Percentiles rank a stretch among this genome's conserved stretches.
Conservation (phyloP, 768 basidiomycete species). For the Cantharellus cinnabarinus region DNA sequence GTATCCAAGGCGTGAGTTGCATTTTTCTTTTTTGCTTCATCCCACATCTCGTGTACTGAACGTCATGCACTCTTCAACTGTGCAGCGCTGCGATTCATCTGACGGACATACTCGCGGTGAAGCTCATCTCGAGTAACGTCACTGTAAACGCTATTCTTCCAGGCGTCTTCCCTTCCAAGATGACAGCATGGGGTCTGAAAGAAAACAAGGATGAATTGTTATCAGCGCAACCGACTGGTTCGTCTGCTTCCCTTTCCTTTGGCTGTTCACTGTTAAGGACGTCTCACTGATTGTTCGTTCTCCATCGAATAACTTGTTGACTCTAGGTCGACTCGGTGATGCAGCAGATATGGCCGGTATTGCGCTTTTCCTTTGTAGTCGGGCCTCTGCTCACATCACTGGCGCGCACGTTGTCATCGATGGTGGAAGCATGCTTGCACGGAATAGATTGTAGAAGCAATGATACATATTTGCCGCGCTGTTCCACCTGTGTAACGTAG, state of each 20-base stretch:
- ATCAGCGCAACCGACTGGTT: slow-evolving; percentile 41
- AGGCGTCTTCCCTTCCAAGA: slow-evolving; percentile 66
- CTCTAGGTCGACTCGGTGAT: slow-evolving; percentile 39
- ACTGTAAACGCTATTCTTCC: slow-evolving; percentile 75
- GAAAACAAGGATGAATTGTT: slow-evolving; percentile 28
- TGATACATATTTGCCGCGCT: too few relatives aligned
- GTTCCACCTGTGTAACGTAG: too few relatives aligned
- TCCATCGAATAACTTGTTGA: not conserved
- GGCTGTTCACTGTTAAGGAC: too few relatives aligned
- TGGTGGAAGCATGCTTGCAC: slow-evolving; percentile 25
- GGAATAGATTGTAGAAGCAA: not conserved
- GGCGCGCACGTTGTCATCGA: slow-evolving; percentile 54
- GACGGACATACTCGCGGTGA: slow-evolving; percentile 50
- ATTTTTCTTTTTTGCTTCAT: not conserved
- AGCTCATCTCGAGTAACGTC: slow-evolving; percentile 21
- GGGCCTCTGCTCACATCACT: slow-evolving; percentile 54
- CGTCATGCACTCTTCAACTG: not conserved
- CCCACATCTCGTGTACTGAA: not conserved
- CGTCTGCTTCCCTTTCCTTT: slow-evolving; percentile 4
- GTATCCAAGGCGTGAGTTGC: not conserved
- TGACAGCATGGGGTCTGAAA: slow-evolving; percentile 54
- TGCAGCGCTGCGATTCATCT: slow-evolving; percentile 60
- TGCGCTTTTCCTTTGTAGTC: slow-evolving; percentile 46
- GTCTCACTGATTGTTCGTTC: not conserved
- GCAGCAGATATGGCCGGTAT: slow-evolving; percentile 54